A percentile compares a stretch with the other conserved stretches of the same genome.
Conservation (phyloP, 208 protist genomes). For the Leishmania martiniquensis region DNA sequence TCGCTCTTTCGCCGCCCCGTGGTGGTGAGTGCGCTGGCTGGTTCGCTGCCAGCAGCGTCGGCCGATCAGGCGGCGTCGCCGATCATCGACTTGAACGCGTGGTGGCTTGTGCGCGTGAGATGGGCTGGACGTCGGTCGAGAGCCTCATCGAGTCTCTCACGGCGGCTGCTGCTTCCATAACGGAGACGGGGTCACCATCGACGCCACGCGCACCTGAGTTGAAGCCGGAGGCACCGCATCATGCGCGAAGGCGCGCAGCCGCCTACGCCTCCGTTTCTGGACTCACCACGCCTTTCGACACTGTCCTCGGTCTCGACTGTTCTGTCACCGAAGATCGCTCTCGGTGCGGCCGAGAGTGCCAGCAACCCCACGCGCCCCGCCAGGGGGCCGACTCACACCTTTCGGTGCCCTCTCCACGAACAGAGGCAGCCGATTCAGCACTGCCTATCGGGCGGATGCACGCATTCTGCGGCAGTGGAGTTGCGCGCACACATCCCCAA, state of each 20-base stretch:
- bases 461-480: background rate
- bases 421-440: background rate
- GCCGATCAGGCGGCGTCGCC: background rate
- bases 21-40: background rate
- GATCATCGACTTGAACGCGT: conserved; percentile 2
- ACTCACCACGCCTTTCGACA: background rate
- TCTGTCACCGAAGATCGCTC: background rate
- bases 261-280: background rate
- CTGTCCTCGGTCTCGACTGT: background rate
- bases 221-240: background rate
- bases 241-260: background rate
- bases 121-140: background rate
- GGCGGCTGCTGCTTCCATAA: too few species aligned
- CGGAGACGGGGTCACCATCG: background rate
- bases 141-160: conserved; percentile 6
- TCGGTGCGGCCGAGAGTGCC: background rate
- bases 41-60: background rate
- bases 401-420: background rate
- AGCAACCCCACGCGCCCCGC: background rate
- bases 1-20: background rate
- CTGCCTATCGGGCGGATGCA: background rate
- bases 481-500: background rate
- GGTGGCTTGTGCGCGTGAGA: conserved; percentile 6
- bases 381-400: background rate
- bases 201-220: background rate